A percentile compares a stretch with the other conserved stretches of the same genome.
phyloP scores from a whole-genome alignment of 148 eudicot species.

The Gaultheria prostrata region DNA sequence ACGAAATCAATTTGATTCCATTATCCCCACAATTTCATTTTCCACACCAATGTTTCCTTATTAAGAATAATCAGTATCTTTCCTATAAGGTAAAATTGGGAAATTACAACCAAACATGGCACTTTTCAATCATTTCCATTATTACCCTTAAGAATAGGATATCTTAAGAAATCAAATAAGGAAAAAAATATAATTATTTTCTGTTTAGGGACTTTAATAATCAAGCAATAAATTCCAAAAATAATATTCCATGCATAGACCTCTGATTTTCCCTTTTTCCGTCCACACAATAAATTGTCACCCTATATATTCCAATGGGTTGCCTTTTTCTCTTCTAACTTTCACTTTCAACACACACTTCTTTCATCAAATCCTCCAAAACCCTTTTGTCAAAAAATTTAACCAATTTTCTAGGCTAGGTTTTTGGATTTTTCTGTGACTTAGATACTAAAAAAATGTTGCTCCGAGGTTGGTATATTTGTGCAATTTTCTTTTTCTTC shows the following conservation, averaged over 20 bases:
- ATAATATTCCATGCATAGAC: not conserved
- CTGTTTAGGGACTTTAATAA: not conserved
- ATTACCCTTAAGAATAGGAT: not conserved
- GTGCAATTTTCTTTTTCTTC: not conserved
- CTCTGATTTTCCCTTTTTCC: slow-evolving; percentile 15
- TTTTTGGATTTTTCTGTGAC: not conserved
- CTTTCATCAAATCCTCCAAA: not conserved
- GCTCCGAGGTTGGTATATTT: not conserved
- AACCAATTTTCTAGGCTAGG: not conserved
- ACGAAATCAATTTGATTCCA: not conserved
- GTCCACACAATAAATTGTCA: not conserved
- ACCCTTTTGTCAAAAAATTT: not conserved
- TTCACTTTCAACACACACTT: not conserved
- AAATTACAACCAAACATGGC: not conserved
- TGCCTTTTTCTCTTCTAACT: not conserved
- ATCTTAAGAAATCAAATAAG: not conserved
- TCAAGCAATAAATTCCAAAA: slow-evolving; percentile 1
- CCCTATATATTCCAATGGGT: not conserved
- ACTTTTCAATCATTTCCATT: not conserved
- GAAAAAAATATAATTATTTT: not conserved
- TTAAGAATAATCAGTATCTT: not conserved
- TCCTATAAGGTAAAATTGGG: not conserved
- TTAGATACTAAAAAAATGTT: not conserved
- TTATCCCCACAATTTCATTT: not conserved
- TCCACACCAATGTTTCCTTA: not conserved